Evolutionary conservation across 1,139 yeast genomes (phyloP), one percentile per base, ranked within the genome.

Genomic region (Yamadazyma atlantica): DNA sequence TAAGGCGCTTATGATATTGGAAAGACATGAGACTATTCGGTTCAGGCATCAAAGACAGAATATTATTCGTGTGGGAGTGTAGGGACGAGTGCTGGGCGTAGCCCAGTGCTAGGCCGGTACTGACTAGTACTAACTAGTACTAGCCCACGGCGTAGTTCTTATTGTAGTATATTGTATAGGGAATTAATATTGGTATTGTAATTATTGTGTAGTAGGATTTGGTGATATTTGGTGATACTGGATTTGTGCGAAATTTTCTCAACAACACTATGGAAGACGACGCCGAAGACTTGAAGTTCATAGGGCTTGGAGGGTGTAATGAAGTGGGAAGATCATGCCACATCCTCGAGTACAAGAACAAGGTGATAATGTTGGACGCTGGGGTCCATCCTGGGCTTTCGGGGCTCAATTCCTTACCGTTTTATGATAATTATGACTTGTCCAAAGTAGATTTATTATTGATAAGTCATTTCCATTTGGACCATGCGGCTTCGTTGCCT

Each of bases 251-350:
- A 19, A 19, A 19, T 9, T 9, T 19, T 19, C 9, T 19, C 22
- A 19, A 19, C 22, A 19, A 19, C 22, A n/a, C n/a, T n/a, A n/a
- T n/a, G n/a, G n/a, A n/a, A 10, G 45, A 46, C 37, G 45, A 38
- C 22, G 38, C 47, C 9, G 81, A 76, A 36, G 65, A 69, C 41
- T 75, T 88, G 56, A 78, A 79, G 58, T 92, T 92, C 66, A 80
- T 87, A 44, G 92, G 96, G 24, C 75, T 92, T n/a, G 99, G 99
- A n/a, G 99, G 97, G n/a, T 95, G 98, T 49, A 88, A 85, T 53
- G 99, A 92, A 58, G 99, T 92, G 8, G 99, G 99, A 4, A 68
- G 99, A 44, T 87, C 96, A 33, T 92, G 97, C 57, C 98, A 92
- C 56, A 83, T 92, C 39, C 72, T 92, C 37, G 92, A 87, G 49